phyloP scores from a whole-genome alignment of 441 rosid genomes.

The Mallotus japonicus region DNA sequence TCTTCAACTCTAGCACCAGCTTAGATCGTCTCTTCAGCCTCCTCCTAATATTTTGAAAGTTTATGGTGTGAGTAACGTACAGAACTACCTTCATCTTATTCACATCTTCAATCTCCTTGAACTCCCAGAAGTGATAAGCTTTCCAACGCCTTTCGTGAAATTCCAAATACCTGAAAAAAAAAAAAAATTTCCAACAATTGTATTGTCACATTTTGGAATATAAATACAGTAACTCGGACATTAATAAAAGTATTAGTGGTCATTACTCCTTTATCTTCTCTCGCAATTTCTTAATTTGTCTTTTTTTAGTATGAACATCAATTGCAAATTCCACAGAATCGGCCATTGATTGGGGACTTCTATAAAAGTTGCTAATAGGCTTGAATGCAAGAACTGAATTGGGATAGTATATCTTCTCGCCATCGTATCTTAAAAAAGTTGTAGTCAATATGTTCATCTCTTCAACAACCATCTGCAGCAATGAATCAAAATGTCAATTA shows the following conservation, averaged over 20 bases:
- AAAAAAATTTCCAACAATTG: too few relatives aligned
- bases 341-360: slow-evolving; percentile 48
- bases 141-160: slow-evolving; percentile 42
- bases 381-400: slow-evolving; percentile 38
- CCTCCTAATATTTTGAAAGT: slow-evolving; percentile 39
- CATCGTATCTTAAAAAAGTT: slow-evolving; percentile 40
- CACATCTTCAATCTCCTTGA: slow-evolving; percentile 50
- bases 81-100: slow-evolving; percentile 44
- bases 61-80: slow-evolving; percentile 40
- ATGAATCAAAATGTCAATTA: background rate
- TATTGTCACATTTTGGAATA: too few relatives aligned
- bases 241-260: too few relatives aligned
- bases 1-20: slow-evolving; percentile 43
- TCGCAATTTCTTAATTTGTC: slow-evolving; percentile 28
- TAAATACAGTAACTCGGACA: too few relatives aligned
- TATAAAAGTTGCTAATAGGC: slow-evolving; percentile 48
- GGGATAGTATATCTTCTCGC: slow-evolving; percentile 47
- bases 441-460: slow-evolving; percentile 51
- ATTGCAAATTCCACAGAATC: slow-evolving; percentile 43
- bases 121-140: slow-evolving; percentile 29
- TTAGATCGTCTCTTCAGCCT: slow-evolving; percentile 38
- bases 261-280: slow-evolving; percentile 21
- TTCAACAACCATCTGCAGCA: slow-evolving; percentile 48
- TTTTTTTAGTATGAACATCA: slow-evolving; percentile 34
- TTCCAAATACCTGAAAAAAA: slow-evolving; percentile 39